phyloP scores from a whole-genome alignment of 768 basidiomycete species.

The Tulasnella sp. region DNA sequence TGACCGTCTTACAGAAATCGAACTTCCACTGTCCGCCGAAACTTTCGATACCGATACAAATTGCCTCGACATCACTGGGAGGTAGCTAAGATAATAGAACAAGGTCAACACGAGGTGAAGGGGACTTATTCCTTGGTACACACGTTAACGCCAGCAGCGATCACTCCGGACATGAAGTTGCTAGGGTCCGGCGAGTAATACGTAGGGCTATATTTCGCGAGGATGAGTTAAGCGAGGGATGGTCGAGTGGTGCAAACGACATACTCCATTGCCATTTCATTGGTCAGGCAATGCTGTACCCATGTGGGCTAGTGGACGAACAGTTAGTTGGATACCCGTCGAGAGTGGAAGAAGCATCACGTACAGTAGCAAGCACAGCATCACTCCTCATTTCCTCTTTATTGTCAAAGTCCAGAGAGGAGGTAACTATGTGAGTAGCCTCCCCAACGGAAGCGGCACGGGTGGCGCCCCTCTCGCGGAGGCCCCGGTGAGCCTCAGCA shows the following conservation, averaged over 20 bases:
- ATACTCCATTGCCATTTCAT: conserved; percentile 46
- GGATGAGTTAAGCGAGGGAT: background rate
- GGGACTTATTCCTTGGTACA: conserved; percentile 18
- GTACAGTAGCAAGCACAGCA: conserved; percentile 31
- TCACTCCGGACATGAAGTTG: conserved; percentile 72
- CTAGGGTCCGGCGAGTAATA: conserved; percentile 66
- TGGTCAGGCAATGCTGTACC: conserved; percentile 53
- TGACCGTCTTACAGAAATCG: conserved; percentile 70
- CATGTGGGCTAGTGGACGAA: conserved; percentile 39
- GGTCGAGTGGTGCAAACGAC: conserved; percentile 21
- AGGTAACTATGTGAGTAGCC: conserved; percentile 45
- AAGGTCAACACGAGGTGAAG: background rate
- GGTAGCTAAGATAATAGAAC: conserved; percentile 35
- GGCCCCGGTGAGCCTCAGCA: conserved; percentile 35
- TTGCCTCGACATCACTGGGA: conserved; percentile 51
- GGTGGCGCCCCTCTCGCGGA: conserved; percentile 42
- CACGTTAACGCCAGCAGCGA: conserved; percentile 59
- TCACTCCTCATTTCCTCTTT: conserved; percentile 34
- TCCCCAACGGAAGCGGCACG: conserved; percentile 27
- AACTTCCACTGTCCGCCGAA: conserved; percentile 74
- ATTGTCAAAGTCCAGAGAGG: conserved; percentile 44
- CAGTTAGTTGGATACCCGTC: conserved; percentile 6
- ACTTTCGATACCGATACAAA: conserved; percentile 56
- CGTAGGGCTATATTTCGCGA: conserved; percentile 29
- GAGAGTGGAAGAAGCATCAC: conserved; percentile 15